Percentiles rank a stretch among this genome's conserved stretches.
These are phyloP conservation scores for Talaromyces thailandensis DNA, from an alignment of 495 filamentous ascomycete species.

Conservation along the genomic window DNA sequence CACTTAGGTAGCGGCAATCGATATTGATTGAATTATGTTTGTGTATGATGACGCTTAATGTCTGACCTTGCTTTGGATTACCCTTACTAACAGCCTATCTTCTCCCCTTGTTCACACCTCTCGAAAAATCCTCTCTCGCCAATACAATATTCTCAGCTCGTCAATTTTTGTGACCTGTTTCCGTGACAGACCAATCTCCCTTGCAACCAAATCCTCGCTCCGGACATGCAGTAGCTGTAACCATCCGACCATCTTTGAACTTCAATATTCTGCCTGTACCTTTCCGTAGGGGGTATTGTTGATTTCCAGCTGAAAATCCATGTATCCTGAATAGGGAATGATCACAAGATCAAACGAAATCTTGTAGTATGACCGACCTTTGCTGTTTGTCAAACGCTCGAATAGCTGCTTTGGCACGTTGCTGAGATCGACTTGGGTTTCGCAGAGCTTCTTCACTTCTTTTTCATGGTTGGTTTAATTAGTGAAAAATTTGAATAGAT, in stretches of 20 bases:
- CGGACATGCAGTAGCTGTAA: too few species aligned
- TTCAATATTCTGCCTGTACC: slow-evolving; percentile 4
- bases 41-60: neutral
- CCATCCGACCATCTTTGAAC: too few species aligned
- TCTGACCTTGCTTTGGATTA: neutral
- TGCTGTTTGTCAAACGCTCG: slow-evolving; percentile 10
- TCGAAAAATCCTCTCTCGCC: too few species aligned
- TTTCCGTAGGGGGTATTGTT: slow-evolving; percentile 18
- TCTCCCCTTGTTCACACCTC: too few species aligned
- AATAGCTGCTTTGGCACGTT: slow-evolving; percentile 17
- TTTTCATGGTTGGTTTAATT: neutral
- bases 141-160: too few species aligned
- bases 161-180: too few species aligned
- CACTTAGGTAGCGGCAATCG: too few species aligned
- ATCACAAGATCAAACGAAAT: slow-evolving; percentile 13
- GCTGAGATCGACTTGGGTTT: slow-evolving; percentile 15
- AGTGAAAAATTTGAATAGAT: too few species aligned
- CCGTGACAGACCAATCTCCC: too few species aligned
- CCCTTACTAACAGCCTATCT: neutral
- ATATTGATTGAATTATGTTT: too few species aligned
- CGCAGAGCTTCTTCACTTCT: slow-evolving; percentile 13
- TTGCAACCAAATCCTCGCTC: too few species aligned
- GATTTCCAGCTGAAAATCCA: slow-evolving; percentile 21
- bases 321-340: slow-evolving; percentile 16
- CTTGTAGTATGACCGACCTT: slow-evolving; percentile 12